Percentiles rank a stretch among this genome's conserved stretches.
phyloP scores from a whole-genome alignment of 106 monocot species.

The Dendrobium officinale region DNA sequence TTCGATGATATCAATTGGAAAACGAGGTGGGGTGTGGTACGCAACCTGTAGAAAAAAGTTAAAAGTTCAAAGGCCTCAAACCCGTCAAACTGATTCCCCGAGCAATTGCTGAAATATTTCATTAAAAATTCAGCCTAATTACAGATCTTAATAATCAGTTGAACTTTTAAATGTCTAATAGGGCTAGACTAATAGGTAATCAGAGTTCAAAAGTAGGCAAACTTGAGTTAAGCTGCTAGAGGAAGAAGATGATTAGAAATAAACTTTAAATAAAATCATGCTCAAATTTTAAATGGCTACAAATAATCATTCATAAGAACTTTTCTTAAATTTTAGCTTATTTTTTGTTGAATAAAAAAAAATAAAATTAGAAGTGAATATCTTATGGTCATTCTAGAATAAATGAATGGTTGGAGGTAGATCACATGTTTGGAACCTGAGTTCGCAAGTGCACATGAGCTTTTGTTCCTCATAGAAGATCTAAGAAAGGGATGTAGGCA shows the following conservation, averaged over 20 bases:
- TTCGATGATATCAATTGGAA: conserved; percentile 56
- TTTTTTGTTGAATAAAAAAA: background rate
- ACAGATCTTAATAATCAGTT: background rate
- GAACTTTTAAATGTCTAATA: background rate
- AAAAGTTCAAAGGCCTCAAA: background rate
- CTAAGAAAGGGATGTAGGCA: no score
- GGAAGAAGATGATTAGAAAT: background rate
- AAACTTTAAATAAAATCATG: no score
- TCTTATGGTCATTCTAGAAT: background rate
- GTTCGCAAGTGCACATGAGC: background rate
- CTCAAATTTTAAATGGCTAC: background rate
- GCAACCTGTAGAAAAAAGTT: conserved; percentile 43
- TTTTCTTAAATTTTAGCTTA: background rate
- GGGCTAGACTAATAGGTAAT: background rate
- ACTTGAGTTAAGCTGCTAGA: background rate
- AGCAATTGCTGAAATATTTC: background rate
- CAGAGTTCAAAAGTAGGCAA: background rate
- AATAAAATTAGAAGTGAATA: background rate
- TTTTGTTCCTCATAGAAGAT: no score
- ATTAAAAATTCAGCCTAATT: background rate
- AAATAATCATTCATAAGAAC: background rate
- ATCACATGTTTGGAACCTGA: background rate
- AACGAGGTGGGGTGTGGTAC: conserved; percentile 90
- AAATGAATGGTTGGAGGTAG: background rate
- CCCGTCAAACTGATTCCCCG: background rate